These are phyloP conservation scores for Climacium dendroides DNA, from an alignment of 225 moss, liverwort and hornwort genomes.

Conservation along the genomic window DNA sequence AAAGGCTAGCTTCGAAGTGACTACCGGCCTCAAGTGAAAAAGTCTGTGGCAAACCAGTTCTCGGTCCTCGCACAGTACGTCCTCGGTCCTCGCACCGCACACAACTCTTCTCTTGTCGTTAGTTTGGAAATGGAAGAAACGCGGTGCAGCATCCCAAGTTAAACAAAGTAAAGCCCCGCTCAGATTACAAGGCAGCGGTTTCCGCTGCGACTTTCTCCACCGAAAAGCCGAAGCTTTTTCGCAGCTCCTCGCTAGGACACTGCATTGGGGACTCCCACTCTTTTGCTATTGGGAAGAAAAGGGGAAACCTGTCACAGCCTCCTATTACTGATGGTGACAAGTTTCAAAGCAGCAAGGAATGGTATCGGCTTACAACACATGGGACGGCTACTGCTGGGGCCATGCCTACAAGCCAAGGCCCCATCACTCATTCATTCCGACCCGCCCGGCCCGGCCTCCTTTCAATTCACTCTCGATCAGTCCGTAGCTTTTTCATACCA, in stretches of 20 bases:
- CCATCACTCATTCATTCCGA: background rate
- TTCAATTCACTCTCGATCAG: background rate
- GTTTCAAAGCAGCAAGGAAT: background rate
- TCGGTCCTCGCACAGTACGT: background rate
- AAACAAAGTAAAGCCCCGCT: background rate
- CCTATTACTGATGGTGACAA: background rate
- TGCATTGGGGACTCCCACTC: background rate
- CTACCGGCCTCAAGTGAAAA: too few species aligned
- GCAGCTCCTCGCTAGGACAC: background rate
- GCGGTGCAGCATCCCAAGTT: background rate
- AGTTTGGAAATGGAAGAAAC: background rate
- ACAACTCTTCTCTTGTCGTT: background rate
- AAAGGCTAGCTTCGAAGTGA: background rate
- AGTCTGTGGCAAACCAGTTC: background rate
- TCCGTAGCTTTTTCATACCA: background rate
- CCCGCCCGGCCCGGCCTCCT: background rate
- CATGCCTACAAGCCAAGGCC: background rate
- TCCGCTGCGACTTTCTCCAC: background rate
- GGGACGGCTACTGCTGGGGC: constrained; percentile 6
- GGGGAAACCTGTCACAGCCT: background rate
- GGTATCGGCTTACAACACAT: background rate
- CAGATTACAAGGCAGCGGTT: background rate
- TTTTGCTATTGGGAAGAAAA: background rate
- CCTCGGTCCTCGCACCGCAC: background rate
- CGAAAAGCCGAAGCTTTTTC: background rate